These are phyloP conservation scores for Picochlorum sp. DNA, from an alignment of 139 green algal species.

Conservation along the genomic window DNA sequence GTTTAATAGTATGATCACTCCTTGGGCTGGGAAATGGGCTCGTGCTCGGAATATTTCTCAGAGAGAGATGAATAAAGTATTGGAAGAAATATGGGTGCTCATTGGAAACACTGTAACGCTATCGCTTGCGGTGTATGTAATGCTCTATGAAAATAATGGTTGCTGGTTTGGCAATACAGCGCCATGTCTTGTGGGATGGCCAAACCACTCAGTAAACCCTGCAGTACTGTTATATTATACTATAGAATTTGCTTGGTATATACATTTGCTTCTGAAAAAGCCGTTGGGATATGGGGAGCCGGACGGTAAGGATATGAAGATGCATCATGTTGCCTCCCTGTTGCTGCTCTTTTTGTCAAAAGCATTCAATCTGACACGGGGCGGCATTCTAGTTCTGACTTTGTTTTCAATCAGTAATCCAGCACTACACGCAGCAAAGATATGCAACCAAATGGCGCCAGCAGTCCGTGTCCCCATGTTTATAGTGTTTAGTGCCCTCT, in stretches of 20 bases:
- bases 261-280: conserved; percentile 28
- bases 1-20: neutral
- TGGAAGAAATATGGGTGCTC: conserved; percentile 26
- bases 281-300: conserved; percentile 14
- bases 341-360: conserved; percentile 17
- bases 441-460: conserved; percentile 21
- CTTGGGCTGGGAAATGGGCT: neutral
- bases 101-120: conserved; percentile 15
- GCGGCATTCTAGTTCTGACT: conserved; percentile 16
- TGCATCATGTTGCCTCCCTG: conserved; percentile 23
- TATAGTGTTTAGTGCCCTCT: conserved; percentile 12
- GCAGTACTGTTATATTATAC: conserved; percentile 22
- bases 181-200: conserved; percentile 24
- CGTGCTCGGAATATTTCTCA: neutral
- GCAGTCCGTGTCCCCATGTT: conserved; percentile 9
- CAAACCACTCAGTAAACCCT: conserved; percentile 3
- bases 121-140: neutral
- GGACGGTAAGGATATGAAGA: conserved; percentile 21
- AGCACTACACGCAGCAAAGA: conserved; percentile 24
- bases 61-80: conserved; percentile 8
- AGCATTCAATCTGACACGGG: conserved; percentile 10
- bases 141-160: conserved; percentile 20
- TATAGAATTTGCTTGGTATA: conserved; percentile 28
- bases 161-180: conserved; percentile 10
- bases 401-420: conserved; percentile 26